These are phyloP conservation scores for Bacidia rubella DNA, from an alignment of 495 filamentous ascomycete genomes.

Conservation along the genomic window DNA sequence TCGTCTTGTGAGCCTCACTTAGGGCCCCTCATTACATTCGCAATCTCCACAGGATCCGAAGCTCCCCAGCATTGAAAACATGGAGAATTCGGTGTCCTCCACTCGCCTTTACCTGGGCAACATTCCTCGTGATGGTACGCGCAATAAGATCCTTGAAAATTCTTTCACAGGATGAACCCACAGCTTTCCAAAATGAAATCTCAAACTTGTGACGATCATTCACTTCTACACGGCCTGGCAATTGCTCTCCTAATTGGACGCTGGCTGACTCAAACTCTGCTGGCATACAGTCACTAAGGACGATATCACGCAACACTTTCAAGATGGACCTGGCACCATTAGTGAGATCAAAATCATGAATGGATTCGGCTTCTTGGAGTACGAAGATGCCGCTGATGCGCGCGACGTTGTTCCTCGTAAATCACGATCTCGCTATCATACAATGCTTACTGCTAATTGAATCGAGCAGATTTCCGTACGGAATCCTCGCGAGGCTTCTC, in stretches of 20 bases:
- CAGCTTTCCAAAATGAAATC: neutral
- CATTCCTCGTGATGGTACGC: conserved; percentile 89
- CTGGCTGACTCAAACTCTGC: conserved; percentile 22
- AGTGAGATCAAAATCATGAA: conserved; percentile 99
- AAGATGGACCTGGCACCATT: conserved; percentile 91
- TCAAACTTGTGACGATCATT: neutral
- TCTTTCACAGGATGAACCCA: neutral
- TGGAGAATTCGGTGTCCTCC: conserved; percentile 57
- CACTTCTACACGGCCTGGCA: conserved; percentile 1
- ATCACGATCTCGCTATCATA: conserved; percentile 13
- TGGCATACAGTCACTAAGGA: conserved; percentile 68
- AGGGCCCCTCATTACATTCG: no score
- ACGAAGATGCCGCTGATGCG: conserved; percentile 93
- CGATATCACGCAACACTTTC: conserved; percentile 93
- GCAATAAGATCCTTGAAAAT: conserved; percentile 23
- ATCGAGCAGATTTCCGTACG: conserved; percentile 41
- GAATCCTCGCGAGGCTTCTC: no score
- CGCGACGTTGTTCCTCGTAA: conserved; percentile 94
- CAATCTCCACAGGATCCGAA: no score
- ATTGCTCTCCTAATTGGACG: neutral
- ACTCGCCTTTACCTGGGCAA: conserved; percentile 96
- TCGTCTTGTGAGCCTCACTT: no score
- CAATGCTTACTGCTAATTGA: conserved; percentile 14
- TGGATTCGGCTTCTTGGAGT: conserved; percentile 98
- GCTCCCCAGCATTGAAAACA: no score